Evolutionary conservation across 495 filamentous ascomycete species (phyloP).

Genomic region (Trichoderma orchidacearum): DNA sequence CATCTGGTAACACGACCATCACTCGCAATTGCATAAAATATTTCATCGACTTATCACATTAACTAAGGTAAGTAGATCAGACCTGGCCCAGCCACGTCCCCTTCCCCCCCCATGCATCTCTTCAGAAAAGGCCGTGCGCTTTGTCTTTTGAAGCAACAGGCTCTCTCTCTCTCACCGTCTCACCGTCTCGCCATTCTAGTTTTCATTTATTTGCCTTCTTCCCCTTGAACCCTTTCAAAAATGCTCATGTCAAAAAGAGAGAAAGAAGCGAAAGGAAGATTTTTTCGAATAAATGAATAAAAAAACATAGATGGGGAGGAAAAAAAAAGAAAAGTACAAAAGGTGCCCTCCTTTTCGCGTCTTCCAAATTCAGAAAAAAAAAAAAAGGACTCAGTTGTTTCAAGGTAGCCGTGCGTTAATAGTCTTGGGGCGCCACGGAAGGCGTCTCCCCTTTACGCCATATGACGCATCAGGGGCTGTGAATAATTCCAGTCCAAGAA

Average conservation of each 20-base stretch:
- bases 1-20: too few relatives aligned
- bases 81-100: not conserved
- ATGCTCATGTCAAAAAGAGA: not conserved
- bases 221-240: not conserved
- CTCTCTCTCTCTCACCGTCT: not conserved
- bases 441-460: too few relatives aligned
- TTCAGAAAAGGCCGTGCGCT: too few relatives aligned
- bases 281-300: not conserved
- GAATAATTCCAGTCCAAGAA: too few relatives aligned
- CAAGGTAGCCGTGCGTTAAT: too few relatives aligned
- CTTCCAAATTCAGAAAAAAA: not conserved
- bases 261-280: not conserved
- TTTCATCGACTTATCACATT: not conserved
- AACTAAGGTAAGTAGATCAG: not conserved
- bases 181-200: too few relatives aligned
- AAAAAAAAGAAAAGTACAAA: not conserved
- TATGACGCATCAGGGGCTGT: too few relatives aligned
- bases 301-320: not conserved
- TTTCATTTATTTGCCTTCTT: not conserved
- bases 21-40: too few relatives aligned
- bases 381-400: too few relatives aligned
- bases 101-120: not conserved
- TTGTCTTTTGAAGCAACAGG: not conserved
- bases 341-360: not conserved
- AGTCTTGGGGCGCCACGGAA: too few relatives aligned